A percentile compares a stretch with the other conserved stretches of the same genome.
Evolutionary conservation across 2,329 filamentous ascomycete species (phyloP).

Genomic region (Tolypocladium tundrense): DNA sequence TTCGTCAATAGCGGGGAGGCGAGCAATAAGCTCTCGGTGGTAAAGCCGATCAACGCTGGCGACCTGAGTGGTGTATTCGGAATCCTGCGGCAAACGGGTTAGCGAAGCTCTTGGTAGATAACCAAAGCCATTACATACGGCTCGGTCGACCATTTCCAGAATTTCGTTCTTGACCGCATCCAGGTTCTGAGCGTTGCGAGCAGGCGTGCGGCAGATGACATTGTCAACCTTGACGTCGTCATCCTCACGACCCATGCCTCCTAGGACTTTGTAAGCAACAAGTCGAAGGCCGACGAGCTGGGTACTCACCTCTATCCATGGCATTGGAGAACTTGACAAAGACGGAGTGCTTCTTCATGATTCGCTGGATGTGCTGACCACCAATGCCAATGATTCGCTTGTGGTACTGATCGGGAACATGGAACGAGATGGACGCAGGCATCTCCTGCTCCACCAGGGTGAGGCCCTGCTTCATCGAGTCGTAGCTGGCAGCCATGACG

Average conservation of each 20-base stretch:
- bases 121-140: slow-evolving; percentile 40
- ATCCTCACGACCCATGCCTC: slow-evolving; percentile 79
- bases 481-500: slow-evolving; percentile 83
- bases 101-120: slow-evolving; percentile 1
- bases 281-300: not conserved
- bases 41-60: slow-evolving; percentile 92
- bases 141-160: slow-evolving; percentile 97
- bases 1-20: slow-evolving; percentile 81
- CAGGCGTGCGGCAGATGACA: slow-evolving; percentile 94
- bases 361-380: slow-evolving; percentile 95
- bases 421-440: slow-evolving; percentile 98
- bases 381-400: slow-evolving; percentile 99
- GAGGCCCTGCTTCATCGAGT: slow-evolving; percentile 86
- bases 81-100: slow-evolving; percentile 48
- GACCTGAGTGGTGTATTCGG: slow-evolving; percentile 89
- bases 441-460: slow-evolving; percentile 96
- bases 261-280: slow-evolving; percentile 17
- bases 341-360: slow-evolving; percentile 99
- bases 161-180: slow-evolving; percentile 98
- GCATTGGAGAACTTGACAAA: slow-evolving; percentile 99
- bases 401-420: slow-evolving; percentile 97
- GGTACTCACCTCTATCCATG: slow-evolving; percentile 70
- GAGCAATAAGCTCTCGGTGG: slow-evolving; percentile 84
- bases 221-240: slow-evolving; percentile 99
- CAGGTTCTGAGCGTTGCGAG: slow-evolving; percentile 90